A percentile compares a stretch with the other conserved stretches of the same genome.
These are phyloP conservation scores for Maudiozyma turicensis DNA, from an alignment of 805 yeast species.

Conservation along the genomic window DNA sequence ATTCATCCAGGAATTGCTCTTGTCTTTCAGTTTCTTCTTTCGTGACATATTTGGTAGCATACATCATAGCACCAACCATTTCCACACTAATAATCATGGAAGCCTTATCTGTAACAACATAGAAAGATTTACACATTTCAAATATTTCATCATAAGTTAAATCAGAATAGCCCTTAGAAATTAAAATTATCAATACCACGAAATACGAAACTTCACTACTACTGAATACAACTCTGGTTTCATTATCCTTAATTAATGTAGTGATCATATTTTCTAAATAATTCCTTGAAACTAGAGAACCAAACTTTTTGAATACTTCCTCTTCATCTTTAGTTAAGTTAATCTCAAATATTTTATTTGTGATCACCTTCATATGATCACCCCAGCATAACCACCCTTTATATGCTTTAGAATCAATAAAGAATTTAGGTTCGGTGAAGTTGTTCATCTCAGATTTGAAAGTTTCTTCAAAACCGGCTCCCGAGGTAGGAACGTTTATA, in stretches of 20 bases:
- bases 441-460: constrained; percentile 48
- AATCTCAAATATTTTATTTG: constrained; percentile 23
- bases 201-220: constrained; percentile 54
- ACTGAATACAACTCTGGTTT: constrained; percentile 56
- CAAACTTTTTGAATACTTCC: constrained; percentile 34
- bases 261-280: constrained; percentile 49
- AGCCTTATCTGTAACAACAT: constrained; percentile 59
- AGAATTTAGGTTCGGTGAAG: constrained; percentile 39
- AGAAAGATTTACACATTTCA: constrained; percentile 38
- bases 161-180: constrained; percentile 32
- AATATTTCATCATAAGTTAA: constrained; percentile 45
- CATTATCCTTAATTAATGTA: constrained; percentile 56
- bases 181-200: constrained; percentile 39
- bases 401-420: constrained; percentile 45
- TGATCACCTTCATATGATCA: constrained; percentile 35
- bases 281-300: constrained; percentile 38
- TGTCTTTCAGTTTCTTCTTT: constrained; percentile 28
- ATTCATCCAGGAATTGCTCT: constrained; percentile 38
- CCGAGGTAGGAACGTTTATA: constrained; percentile 36
- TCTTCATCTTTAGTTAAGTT: constrained; percentile 36
- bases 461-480: constrained; percentile 28
- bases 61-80: constrained; percentile 51
- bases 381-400: constrained; percentile 78
- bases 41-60: constrained; percentile 37
- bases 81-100: constrained; percentile 71